Evolutionary conservation across 1,284 basidiomycete genomes (phyloP).

Genomic region (Hypsizygus ulmarius): DNA sequence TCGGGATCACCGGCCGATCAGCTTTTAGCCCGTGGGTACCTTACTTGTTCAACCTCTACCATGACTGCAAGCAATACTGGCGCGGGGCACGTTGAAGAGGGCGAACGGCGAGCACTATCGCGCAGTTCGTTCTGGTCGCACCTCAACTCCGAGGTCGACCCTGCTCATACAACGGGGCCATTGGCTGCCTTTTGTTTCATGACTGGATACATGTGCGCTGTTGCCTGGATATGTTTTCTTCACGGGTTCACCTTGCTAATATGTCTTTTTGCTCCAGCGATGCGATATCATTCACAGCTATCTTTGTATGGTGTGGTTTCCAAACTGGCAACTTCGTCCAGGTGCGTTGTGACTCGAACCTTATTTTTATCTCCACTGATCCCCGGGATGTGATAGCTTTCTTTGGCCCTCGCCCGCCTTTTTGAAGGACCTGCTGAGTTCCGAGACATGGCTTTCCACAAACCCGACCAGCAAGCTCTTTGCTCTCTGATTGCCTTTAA

Average conservation of each 20-base stretch:
- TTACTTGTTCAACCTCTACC: constrained; percentile 3
- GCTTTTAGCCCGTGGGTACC: constrained; percentile 2
- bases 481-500: constrained; percentile 75
- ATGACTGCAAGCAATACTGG: constrained; percentile 11
- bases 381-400: constrained; percentile 22
- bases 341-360: constrained; percentile 32
- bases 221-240: background rate
- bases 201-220: constrained; percentile 76
- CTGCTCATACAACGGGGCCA: constrained; percentile 52
- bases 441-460: constrained; percentile 61
- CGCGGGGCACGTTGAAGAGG: constrained; percentile 14
- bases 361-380: constrained; percentile 2
- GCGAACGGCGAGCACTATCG: constrained; percentile 1
- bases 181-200: constrained; percentile 80
- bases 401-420: constrained; percentile 40
- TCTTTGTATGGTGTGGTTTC: constrained; percentile 87
- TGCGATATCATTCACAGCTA: constrained; percentile 74
- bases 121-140: constrained; percentile 30
- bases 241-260: background rate
- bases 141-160: constrained; percentile 57
- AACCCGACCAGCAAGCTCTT: constrained; percentile 79
- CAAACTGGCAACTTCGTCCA: constrained; percentile 77
- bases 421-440: constrained; percentile 54
- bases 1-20: constrained; percentile 10
- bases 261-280: constrained; percentile 41